Base-by-base conservation (phyloP, 805 yeast species). In the Scheffersomyces amazonensis region DNA sequence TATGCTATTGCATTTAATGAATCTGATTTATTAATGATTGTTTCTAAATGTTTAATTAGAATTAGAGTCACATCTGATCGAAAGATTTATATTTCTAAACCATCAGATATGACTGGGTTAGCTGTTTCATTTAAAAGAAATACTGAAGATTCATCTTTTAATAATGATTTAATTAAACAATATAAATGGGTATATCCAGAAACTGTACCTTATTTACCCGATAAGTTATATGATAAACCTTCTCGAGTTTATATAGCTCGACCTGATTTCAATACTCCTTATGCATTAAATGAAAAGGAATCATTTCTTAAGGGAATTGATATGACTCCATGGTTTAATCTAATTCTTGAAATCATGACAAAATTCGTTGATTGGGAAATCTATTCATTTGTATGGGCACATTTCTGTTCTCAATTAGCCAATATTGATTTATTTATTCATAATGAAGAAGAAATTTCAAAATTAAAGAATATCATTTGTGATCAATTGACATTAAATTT, bases 401-500 rank as follows among this genome's bases (percentile, higher is more conserved):
- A 83, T 55, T 68, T 85, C 37, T 80, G 88, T 49, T 76, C 87
- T 0, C 95, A 86, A 50, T 51, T 87, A 21, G 67, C 85, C 9
- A 81, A 80, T 47, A 54, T 79, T 44, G 60, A 58, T 11, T 60
- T 87, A 7, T 83, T 83, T 46, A 56, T 62, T 23, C 58, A 64
- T 3, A 56, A 53, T n/a, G 39, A 42, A 3, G 58, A 58, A 4
- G 69, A 66, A 18, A 66, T 78, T 10, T 47, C 62, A 28, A 52
- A 61, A 15, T 58, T 80, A 16, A 66, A 75, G 40, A 54, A 62
- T 4, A 57, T 76, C 2, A 50, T 83, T 2, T 81, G 87, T 54
- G 79, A 80, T 6, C 88, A 83, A 40, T 54, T 86, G 37, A 70
- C 67, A 25, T 54, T 76, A 32, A 71, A 71, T 18, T 60, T 80